Evolutionary conservation across 345 rosid genomes (phyloP).

Genomic region (Moringa oleifera): DNA sequence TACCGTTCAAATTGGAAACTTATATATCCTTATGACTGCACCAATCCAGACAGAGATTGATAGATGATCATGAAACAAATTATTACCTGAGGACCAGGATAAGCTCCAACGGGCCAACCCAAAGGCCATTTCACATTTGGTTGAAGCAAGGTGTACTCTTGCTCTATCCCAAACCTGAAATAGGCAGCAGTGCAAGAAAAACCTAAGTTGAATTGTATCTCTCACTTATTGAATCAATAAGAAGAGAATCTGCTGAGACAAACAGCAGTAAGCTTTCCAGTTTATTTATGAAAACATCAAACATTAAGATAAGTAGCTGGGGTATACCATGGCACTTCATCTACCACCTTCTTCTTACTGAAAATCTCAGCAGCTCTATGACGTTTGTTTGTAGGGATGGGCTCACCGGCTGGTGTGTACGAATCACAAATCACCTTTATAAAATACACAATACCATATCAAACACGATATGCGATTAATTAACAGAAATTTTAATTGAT

Average conservation of each 20-base stretch:
- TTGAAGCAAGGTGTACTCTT: slow-evolving; percentile 95
- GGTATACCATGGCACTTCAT: slow-evolving; percentile 75
- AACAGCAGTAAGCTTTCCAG: too few relatives aligned
- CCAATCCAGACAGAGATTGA: not conserved
- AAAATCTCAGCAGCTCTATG: slow-evolving; percentile 81
- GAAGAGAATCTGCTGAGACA: not conserved
- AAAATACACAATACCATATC: slow-evolving; percentile 11
- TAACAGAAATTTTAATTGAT: not conserved
- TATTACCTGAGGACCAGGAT: slow-evolving; percentile 94
- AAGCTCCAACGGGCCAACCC: slow-evolving; percentile 99
- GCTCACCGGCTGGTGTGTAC: slow-evolving; percentile 94
- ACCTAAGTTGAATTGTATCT: not conserved
- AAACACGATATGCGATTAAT: not conserved
- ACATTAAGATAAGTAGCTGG: slow-evolving; percentile 3
- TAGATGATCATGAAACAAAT: not conserved
- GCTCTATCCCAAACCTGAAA: slow-evolving; percentile 90
- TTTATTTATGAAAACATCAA: not conserved
- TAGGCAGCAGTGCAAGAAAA: not conserved
- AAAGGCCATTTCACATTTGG: slow-evolving; percentile 87
- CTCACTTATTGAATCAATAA: not conserved
- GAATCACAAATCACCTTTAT: slow-evolving; percentile 80
- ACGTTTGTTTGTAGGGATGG: slow-evolving; percentile 97
- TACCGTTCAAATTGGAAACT: not conserved
- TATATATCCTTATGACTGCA: not conserved
- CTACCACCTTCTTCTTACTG: slow-evolving; percentile 54